These are phyloP conservation scores for Sistotremastrum niveocremeum DNA, from an alignment of 768 basidiomycete species.

Conservation along the genomic window DNA sequence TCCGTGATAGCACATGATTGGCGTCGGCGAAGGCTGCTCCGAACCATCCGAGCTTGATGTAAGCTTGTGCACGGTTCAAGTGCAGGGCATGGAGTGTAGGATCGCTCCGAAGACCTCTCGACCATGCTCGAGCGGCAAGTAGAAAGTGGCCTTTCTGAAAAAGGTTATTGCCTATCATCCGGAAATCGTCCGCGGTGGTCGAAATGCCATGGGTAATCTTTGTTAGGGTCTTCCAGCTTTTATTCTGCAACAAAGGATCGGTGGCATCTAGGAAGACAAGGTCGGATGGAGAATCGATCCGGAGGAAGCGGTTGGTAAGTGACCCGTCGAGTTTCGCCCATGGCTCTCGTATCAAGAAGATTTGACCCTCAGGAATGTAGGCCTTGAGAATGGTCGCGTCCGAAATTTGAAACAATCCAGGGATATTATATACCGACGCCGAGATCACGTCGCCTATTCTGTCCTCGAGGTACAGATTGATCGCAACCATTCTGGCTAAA, in stretches of 20 bases:
- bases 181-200: slow-evolving; percentile 9
- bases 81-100: slow-evolving; percentile 9
- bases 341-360: slow-evolving; percentile 21
- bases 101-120: slow-evolving; percentile 10
- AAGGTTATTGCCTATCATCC: slow-evolving; percentile 12
- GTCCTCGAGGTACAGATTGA: slow-evolving; percentile 11
- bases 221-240: slow-evolving; percentile 1
- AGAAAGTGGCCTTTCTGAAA: slow-evolving; percentile 12
- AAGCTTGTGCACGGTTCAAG: slow-evolving; percentile 17
- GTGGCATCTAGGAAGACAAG: slow-evolving; percentile 10
- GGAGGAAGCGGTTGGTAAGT: slow-evolving; percentile 8
- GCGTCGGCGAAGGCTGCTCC: slow-evolving; percentile 15
- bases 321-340: slow-evolving; percentile 9
- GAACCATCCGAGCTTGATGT: slow-evolving; percentile 12
- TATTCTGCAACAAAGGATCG: slow-evolving; percentile 4
- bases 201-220: not conserved
- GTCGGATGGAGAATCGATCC: slow-evolving; percentile 20
- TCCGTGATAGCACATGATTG: slow-evolving; percentile 4
- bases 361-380: slow-evolving; percentile 15
- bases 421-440: slow-evolving; percentile 16
- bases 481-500: too few relatives aligned
- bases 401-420: slow-evolving; percentile 9
- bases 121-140: slow-evolving; percentile 16
- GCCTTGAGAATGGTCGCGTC: slow-evolving; percentile 11
- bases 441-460: slow-evolving; percentile 10